phyloP scores from a whole-genome alignment of 2,329 filamentous ascomycete species.

The Pestalotiopsis sp. region DNA sequence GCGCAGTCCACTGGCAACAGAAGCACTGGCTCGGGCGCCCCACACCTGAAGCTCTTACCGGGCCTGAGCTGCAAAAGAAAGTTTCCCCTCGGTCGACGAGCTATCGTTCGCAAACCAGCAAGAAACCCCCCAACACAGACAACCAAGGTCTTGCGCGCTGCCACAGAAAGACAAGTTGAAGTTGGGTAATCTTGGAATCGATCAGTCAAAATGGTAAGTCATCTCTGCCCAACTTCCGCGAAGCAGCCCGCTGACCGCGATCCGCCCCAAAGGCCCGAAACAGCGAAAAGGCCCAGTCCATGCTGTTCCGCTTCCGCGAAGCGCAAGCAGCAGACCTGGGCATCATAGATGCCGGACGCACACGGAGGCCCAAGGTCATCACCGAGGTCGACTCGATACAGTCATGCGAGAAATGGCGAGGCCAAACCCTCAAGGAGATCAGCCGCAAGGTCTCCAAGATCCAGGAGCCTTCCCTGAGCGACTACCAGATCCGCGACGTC shows the following conservation, averaged over 20 bases:
- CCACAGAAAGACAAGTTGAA: not conserved
- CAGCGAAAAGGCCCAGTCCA: slow-evolving; percentile 97
- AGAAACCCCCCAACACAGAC: not conserved
- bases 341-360: slow-evolving; percentile 90
- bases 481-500: slow-evolving; percentile 96
- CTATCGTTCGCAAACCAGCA: not conserved
- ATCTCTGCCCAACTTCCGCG: not conserved
- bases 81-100: not conserved
- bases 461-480: slow-evolving; percentile 86
- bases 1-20: slow-evolving; percentile 3
- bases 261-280: slow-evolving; percentile 73
- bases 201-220: slow-evolving; percentile 29
- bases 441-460: slow-evolving; percentile 96
- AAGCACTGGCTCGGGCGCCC: not conserved
- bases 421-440: slow-evolving; percentile 95
- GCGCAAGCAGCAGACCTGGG: slow-evolving; percentile 94
- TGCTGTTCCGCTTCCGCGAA: slow-evolving; percentile 99
- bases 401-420: slow-evolving; percentile 94
- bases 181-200: not conserved
- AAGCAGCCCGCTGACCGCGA: slow-evolving; percentile 8
- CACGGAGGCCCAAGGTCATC: slow-evolving; percentile 88
- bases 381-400: slow-evolving; percentile 84
- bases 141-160: not conserved
- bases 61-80: not conserved
- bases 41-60: not conserved